Evolutionary conservation across 345 rosid genomes (phyloP).

Genomic region (Draba incana): DNA sequence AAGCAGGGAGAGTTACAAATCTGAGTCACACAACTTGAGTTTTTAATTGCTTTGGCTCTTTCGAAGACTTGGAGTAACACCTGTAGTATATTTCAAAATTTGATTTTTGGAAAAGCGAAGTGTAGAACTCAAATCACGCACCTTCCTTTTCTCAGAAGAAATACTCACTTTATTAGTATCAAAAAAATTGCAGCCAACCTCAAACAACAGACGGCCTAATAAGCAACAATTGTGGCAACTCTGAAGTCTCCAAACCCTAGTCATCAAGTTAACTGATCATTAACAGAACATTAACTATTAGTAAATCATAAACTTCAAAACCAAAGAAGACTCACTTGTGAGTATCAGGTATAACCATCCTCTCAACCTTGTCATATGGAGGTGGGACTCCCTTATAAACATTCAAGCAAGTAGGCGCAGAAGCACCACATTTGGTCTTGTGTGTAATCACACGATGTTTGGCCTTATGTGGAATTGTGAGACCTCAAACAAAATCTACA

Average conservation of each 20-base stretch:
- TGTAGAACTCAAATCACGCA: too few species aligned
- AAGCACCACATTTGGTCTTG: conserved; percentile 69
- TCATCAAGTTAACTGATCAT: neutral
- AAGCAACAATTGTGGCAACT: conserved; percentile 69
- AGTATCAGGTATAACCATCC: conserved; percentile 77
- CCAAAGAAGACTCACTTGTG: conserved; percentile 50
- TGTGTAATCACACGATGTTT: conserved; percentile 50
- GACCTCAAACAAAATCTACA: neutral
- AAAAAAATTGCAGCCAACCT: conserved; percentile 77
- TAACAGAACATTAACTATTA: neutral
- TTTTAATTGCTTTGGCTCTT: too few species aligned
- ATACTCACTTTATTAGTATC: conserved; percentile 60
- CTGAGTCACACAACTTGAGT: too few species aligned
- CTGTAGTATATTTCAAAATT: too few species aligned
- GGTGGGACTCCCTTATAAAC: conserved; percentile 67
- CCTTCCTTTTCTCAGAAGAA: neutral
- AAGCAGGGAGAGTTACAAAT: too few species aligned
- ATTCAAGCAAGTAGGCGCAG: conserved; percentile 61
- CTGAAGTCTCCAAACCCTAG: conserved; percentile 75
- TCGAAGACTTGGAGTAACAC: too few species aligned
- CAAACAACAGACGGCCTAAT: conserved; percentile 57
- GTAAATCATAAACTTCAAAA: neutral
- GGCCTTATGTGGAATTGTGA: conserved; percentile 37
- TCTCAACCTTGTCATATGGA: conserved; percentile 64
- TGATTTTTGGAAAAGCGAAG: too few species aligned